Percentiles rank a stretch among this genome's conserved stretches.
These are phyloP conservation scores for Omphalotus guepiniiformis DNA, from an alignment of 768 basidiomycete species.

Conservation along the genomic window DNA sequence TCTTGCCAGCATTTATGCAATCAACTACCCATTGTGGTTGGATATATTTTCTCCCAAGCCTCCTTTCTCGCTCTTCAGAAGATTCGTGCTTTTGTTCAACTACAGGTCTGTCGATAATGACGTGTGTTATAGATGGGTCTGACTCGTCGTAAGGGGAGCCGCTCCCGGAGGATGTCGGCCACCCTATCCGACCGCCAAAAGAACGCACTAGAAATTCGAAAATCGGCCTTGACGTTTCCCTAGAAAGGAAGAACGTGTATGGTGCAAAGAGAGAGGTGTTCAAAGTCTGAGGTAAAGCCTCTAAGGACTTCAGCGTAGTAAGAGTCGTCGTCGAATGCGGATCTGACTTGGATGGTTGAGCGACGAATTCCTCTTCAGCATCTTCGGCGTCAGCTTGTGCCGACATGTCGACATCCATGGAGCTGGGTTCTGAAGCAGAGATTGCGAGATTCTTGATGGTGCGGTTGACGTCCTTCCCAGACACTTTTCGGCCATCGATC, in stretches of 20 bases:
- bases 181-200: constrained; percentile 90
- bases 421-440: constrained; percentile 22
- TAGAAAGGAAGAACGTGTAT: constrained; percentile 90
- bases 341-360: constrained; percentile 50
- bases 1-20: constrained; percentile 83
- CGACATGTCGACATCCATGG: constrained; percentile 35
- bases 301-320: constrained; percentile 66
- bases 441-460: constrained; percentile 52
- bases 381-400: constrained; percentile 29
- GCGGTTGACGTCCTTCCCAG: constrained; percentile 53
- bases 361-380: constrained; percentile 65
- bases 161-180: constrained; percentile 76
- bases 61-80: constrained; percentile 54
- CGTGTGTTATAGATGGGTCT: constrained; percentile 88
- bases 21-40: constrained; percentile 99
- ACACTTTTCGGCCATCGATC: constrained; percentile 39
- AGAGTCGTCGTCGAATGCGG: constrained; percentile 43
- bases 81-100: constrained; percentile 45
- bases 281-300: constrained; percentile 52
- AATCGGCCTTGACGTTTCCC: constrained; percentile 86
- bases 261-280: constrained; percentile 71
- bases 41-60: constrained; percentile 74
- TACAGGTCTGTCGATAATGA: constrained; percentile 88
- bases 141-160: constrained; percentile 77
- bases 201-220: constrained; percentile 93